Evolutionary conservation across 192 early-diverging fungal genomes (phyloP).

Genomic region (Physocladia obscura): DNA sequence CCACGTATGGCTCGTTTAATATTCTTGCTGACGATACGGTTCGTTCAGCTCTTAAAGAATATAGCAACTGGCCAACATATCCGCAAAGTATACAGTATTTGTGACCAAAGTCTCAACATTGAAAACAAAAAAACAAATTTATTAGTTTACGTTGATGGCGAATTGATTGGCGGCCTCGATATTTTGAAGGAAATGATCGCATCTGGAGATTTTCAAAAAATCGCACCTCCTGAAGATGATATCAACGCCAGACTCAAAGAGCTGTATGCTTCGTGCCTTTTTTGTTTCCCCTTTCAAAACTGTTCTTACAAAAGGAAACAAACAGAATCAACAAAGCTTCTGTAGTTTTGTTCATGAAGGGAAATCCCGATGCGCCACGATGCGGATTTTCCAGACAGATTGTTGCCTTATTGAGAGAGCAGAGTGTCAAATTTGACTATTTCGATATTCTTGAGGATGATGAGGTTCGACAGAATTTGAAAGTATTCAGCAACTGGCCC

Average conservation of each 20-base stretch:
- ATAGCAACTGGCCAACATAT: slow-evolving; percentile 93
- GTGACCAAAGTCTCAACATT: not conserved
- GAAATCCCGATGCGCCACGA: slow-evolving; percentile 77
- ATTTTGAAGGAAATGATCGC: slow-evolving; percentile 61
- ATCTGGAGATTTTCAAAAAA: slow-evolving; percentile 51
- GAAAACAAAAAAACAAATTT: not conserved
- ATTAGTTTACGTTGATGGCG: slow-evolving; percentile 53
- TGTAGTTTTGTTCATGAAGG: slow-evolving; percentile 87
- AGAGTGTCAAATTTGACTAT: slow-evolving; percentile 39
- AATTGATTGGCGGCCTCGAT: slow-evolving; percentile 59
- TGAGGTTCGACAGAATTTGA: slow-evolving; percentile 57
- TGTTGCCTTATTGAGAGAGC: slow-evolving; percentile 38
- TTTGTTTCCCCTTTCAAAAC: not conserved
- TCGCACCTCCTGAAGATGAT: slow-evolving; percentile 47
- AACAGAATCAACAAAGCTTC: slow-evolving; percentile 41
- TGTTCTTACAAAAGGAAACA: not conserved
- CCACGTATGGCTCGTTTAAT: slow-evolving; percentile 86
- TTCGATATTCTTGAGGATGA: slow-evolving; percentile 61
- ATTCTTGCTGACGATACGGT: slow-evolving; percentile 92
- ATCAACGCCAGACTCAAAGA: slow-evolving; percentile 40
- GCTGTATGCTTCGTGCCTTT: slow-evolving; percentile 25
- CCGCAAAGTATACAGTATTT: slow-evolving; percentile 61
- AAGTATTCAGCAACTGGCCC: slow-evolving; percentile 55
- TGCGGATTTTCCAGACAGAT: slow-evolving; percentile 85
- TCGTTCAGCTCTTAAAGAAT: slow-evolving; percentile 75